phyloP scores from a whole-genome alignment of 208 protist species.

The Trypanosoma mega region DNA sequence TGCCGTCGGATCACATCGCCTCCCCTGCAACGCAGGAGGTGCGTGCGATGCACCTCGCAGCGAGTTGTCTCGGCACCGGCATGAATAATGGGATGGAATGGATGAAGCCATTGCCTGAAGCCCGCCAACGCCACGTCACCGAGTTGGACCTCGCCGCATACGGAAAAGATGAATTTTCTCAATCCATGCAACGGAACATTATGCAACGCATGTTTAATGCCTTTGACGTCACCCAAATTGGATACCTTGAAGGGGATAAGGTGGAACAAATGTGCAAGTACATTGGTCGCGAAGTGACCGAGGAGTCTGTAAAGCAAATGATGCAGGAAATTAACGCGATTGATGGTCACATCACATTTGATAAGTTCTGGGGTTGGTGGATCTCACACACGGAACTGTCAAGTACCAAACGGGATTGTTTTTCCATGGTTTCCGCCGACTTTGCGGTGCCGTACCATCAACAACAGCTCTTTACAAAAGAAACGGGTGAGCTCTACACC shows the following conservation, averaged over 20 bases:
- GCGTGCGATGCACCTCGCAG: slow-evolving; percentile 27
- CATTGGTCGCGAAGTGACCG: slow-evolving; percentile 52
- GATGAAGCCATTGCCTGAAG: slow-evolving; percentile 2
- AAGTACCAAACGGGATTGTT: slow-evolving; percentile 49
- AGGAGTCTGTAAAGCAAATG: slow-evolving; percentile 51
- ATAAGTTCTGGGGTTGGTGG: slow-evolving; percentile 89
- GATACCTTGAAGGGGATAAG: slow-evolving; percentile 60
- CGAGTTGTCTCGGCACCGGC: slow-evolving; percentile 48
- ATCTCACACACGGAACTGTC: slow-evolving; percentile 40
- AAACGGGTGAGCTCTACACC: slow-evolving; percentile 86
- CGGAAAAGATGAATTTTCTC: slow-evolving; percentile 73
- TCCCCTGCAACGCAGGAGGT: slow-evolving; percentile 42
- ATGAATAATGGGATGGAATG: slow-evolving; percentile 2
- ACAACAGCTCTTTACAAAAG: slow-evolving; percentile 83
- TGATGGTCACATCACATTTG: slow-evolving; percentile 67
- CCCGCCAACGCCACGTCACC: slow-evolving; percentile 31
- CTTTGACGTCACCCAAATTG: slow-evolving; percentile 83
- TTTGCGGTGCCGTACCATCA: slow-evolving; percentile 90
- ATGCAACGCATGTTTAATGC: slow-evolving; percentile 88
- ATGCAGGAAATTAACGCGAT: slow-evolving; percentile 53
- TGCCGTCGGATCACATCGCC: no score
- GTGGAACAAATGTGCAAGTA: slow-evolving; percentile 81
- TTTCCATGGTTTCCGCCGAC: slow-evolving; percentile 85
- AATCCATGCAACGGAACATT: slow-evolving; percentile 71
- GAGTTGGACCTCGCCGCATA: slow-evolving; percentile 85